A percentile compares a stretch with the other conserved stretches of the same genome.
These are phyloP conservation scores for Besnoitia besnoiti DNA, from an alignment of 169 alveolate genomes.

Conservation along the genomic window DNA sequence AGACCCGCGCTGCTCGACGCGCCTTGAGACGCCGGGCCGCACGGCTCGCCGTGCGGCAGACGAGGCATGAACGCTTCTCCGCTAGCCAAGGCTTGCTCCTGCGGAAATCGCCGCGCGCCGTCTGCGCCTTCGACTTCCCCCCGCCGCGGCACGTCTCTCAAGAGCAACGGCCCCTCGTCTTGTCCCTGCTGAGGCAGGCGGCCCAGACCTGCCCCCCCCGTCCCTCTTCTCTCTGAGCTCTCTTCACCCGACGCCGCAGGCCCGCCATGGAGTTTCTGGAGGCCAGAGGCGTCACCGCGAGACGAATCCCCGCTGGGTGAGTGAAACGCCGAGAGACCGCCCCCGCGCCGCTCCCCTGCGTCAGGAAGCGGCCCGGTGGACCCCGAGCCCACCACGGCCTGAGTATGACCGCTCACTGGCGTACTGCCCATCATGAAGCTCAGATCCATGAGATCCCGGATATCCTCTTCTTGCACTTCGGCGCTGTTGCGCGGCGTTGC, in stretches of 20 bases:
- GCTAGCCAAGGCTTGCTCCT: background rate
- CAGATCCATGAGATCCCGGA: conserved; percentile 44
- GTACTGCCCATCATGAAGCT: conserved; percentile 35
- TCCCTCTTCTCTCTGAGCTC: background rate
- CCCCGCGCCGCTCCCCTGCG: background rate
- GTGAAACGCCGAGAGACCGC: background rate
- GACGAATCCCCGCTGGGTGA: background rate
- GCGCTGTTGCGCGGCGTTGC: conserved; percentile 12
- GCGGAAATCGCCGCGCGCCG: background rate
- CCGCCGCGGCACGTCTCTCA: background rate
- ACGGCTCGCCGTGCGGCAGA: background rate
- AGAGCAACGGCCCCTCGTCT: background rate
- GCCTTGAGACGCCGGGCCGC: background rate
- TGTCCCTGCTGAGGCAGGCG: background rate
- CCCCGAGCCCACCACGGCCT: background rate
- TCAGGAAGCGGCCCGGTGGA: background rate
- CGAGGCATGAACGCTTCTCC: background rate
- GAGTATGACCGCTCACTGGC: conserved; percentile 11
- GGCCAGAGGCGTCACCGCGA: background rate
- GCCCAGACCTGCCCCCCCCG: background rate
- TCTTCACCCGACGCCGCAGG: background rate
- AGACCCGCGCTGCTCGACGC: too few relatives aligned
- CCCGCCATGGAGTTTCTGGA: background rate
- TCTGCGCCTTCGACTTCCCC: background rate
- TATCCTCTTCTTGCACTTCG: conserved; percentile 46